A percentile compares a stretch with the other conserved stretches of the same genome.
These are phyloP conservation scores for Candida freyschussii DNA, from an alignment of 1,139 yeast species.

Conservation along the genomic window DNA sequence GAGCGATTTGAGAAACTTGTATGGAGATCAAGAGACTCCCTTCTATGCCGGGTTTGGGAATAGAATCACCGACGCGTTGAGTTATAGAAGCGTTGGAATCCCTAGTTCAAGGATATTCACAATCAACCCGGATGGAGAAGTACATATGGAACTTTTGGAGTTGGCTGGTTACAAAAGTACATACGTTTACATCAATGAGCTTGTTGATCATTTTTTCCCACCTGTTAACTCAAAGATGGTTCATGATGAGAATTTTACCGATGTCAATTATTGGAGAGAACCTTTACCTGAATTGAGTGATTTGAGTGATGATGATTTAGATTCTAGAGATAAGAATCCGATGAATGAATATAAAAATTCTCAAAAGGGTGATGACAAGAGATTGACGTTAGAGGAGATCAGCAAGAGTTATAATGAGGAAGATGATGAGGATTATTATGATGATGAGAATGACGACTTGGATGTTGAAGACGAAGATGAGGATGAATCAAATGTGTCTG, in stretches of 20 bases:
- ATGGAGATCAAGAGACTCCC: conserved; percentile 51
- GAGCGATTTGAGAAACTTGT: conserved; percentile 73
- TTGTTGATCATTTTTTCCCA: conserved; percentile 97
- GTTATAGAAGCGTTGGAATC: conserved; percentile 89
- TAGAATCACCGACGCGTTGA: conserved; percentile 92
- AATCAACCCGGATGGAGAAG: conserved; percentile 94
- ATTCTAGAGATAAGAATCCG: conserved; percentile 6
- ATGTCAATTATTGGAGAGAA: conserved; percentile 89
- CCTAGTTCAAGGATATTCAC: conserved; percentile 95
- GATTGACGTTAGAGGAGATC: conserved; percentile 19
- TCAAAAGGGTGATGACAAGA: not conserved
- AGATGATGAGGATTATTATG: conserved; percentile 12
- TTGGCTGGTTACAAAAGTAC: conserved; percentile 89
- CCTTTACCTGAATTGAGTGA: conserved; percentile 57
- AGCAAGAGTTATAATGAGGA: conserved; percentile 20
- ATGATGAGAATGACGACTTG: conserved; percentile 19
- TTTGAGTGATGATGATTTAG: conserved; percentile 27
- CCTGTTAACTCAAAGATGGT: conserved; percentile 50
- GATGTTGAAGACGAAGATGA: conserved; percentile 17
- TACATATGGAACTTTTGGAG: conserved; percentile 93
- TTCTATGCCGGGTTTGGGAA: conserved; percentile 98
- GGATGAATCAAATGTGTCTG: conserved; percentile 13
- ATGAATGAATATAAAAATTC: conserved; percentile 6
- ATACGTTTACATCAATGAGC: conserved; percentile 84
- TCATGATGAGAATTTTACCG: conserved; percentile 67